Percentiles rank a stretch among this genome's conserved stretches.
phyloP scores from a whole-genome alignment of 176 grass and related monocot species.

The Urochloa ruziziensis region DNA sequence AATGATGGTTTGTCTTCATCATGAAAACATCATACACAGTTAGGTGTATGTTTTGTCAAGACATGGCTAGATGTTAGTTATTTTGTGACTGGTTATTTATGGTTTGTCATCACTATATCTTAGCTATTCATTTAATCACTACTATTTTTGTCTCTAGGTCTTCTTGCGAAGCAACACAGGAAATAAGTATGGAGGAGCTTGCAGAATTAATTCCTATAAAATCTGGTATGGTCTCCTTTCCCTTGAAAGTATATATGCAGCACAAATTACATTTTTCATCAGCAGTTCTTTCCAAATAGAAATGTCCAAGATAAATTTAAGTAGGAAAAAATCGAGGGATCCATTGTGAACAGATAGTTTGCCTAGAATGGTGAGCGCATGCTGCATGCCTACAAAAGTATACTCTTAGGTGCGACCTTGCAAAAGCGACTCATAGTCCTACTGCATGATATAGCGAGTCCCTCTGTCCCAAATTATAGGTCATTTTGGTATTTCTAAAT shows the following conservation, averaged over 20 bases:
- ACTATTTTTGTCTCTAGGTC: conserved; percentile 42
- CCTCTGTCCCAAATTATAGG: too few species aligned
- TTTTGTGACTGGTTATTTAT: neutral
- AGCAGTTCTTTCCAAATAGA: conserved; percentile 23
- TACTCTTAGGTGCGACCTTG: neutral
- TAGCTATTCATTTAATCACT: conserved; percentile 18
- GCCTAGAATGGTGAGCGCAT: conserved; percentile 16
- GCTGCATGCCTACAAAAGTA: conserved; percentile 22
- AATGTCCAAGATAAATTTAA: conserved; percentile 32
- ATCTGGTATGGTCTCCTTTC: conserved; percentile 54
- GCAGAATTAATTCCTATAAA: conserved; percentile 75
- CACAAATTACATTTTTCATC: conserved; percentile 13
- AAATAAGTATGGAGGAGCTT: conserved; percentile 81
- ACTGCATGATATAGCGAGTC: neutral
- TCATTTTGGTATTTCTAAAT: too few species aligned
- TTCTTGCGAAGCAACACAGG: conserved; percentile 68
- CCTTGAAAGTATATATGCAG: neutral
- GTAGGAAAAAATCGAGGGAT: neutral
- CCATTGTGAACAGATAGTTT: too few species aligned
- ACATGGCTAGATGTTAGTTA: neutral
- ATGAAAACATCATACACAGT: neutral
- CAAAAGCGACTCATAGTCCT: neutral
- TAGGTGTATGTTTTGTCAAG: neutral
- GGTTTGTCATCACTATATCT: conserved; percentile 10
- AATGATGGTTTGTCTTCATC: too few species aligned